Conservation (phyloP, 2,329 filamentous ascomycete genomes). For the Colletotrichum sidae region DNA sequence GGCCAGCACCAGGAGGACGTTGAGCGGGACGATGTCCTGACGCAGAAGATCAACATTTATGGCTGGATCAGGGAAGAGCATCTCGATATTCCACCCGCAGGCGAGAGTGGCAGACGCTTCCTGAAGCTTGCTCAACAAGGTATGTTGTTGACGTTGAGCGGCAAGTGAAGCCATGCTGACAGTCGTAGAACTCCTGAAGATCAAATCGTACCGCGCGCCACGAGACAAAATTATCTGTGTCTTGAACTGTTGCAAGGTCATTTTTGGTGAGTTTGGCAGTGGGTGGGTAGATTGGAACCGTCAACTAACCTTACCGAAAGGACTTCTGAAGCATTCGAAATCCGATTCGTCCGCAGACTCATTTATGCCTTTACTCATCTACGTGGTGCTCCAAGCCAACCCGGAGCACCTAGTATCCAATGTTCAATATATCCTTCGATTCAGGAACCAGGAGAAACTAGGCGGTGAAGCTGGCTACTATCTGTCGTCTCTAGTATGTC, state of each 20-base stretch:
- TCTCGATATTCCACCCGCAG: conserved; percentile 88
- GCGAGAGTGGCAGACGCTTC: conserved; percentile 89
- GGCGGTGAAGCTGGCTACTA: conserved; percentile 99
- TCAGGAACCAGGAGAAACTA: conserved; percentile 96
- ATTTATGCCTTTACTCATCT: conserved; percentile 94
- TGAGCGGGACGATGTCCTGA: conserved; percentile 93
- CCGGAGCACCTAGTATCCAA: conserved; percentile 97
- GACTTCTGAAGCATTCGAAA: conserved; percentile 90
- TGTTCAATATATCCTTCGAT: conserved; percentile 96
- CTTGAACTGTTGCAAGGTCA: conserved; percentile 98
- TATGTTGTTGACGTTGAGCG: conserved; percentile 46
- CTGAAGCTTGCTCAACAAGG: conserved; percentile 89
- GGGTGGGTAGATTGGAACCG: neutral
- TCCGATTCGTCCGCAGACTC: conserved; percentile 96
- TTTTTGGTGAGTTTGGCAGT: conserved; percentile 76
- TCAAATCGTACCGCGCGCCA: conserved; percentile 96
- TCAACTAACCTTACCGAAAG: conserved; percentile 52
- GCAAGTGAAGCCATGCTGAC: conserved; percentile 43
- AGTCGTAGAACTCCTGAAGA: conserved; percentile 86
- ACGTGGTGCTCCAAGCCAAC: conserved; percentile 93
- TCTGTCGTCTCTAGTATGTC: conserved; percentile 84
- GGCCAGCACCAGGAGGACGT: conserved; percentile 99
- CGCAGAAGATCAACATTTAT: conserved; percentile 97
- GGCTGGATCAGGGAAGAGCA: conserved; percentile 94
- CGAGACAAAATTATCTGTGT: conserved; percentile 99